Conservation (phyloP, 1,139 yeast species). For the Diutina sp. region DNA sequence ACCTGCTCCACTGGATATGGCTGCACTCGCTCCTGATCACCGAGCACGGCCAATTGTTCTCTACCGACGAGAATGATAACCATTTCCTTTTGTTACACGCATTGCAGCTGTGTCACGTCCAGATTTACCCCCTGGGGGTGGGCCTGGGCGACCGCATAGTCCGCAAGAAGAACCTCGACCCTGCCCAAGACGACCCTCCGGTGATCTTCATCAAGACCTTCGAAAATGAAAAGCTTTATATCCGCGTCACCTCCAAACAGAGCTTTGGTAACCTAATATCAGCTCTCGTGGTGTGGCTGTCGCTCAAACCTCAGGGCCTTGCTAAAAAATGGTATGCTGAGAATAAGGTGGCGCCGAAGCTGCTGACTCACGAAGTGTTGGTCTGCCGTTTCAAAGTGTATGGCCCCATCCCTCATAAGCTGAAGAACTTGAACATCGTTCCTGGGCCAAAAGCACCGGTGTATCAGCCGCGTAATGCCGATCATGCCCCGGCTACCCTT, state of each 20-base stretch:
- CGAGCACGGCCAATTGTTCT: conserved; percentile 2
- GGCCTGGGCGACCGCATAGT: not conserved
- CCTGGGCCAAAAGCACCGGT: conserved; percentile 36
- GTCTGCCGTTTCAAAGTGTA: conserved; percentile 55
- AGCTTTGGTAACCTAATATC: conserved; percentile 38
- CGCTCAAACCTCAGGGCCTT: conserved; percentile 42
- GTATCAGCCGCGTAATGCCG: conserved; percentile 9
- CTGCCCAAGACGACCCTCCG: conserved; percentile 19
- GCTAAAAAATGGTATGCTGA: conserved; percentile 43
- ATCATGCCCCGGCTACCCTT: conserved; percentile 1
- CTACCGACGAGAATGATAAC: not conserved
- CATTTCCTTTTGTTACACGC: not conserved
- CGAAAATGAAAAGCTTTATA: conserved; percentile 33
- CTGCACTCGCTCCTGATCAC: conserved; percentile 1
- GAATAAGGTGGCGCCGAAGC: conserved; percentile 22
- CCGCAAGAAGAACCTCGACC: not conserved
- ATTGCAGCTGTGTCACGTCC: conserved; percentile 30
- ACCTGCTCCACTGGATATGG: conserved; percentile 1
- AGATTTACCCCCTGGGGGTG: conserved; percentile 18
- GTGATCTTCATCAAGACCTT: conserved; percentile 33
- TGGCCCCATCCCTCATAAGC: conserved; percentile 43
- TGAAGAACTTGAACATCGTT: conserved; percentile 26
- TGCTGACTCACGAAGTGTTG: conserved; percentile 28
- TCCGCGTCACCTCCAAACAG: conserved; percentile 29
- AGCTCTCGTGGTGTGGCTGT: conserved; percentile 51